Percentiles rank a stretch among this genome's conserved stretches.
Conservation (phyloP, 2,329 filamentous ascomycete genomes). For the Leptoxyphium fumago region DNA sequence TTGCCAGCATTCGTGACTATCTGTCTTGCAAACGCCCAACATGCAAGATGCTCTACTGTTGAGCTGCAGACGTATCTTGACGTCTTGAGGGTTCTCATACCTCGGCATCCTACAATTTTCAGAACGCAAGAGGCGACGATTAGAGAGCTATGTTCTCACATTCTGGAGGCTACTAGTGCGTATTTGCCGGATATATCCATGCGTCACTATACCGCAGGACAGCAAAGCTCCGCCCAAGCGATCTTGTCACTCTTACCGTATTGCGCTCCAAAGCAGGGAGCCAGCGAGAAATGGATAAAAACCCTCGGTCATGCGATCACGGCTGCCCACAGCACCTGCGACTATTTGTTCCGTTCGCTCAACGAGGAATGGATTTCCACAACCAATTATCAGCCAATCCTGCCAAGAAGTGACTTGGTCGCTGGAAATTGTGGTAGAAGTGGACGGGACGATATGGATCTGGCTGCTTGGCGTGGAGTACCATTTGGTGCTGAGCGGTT, state of each 20-base stretch:
- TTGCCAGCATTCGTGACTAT: conserved; percentile 59
- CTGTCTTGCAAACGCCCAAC: conserved; percentile 49
- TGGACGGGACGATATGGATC: conserved; percentile 22
- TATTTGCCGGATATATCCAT: neutral
- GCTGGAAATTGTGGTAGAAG: conserved; percentile 4
- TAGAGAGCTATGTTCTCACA: conserved; percentile 1
- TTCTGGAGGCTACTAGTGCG: neutral
- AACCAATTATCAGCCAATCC: conserved; percentile 24
- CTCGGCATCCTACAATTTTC: conserved; percentile 71
- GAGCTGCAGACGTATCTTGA: conserved; percentile 52
- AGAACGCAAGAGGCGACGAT: conserved; percentile 61
- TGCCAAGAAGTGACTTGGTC: conserved; percentile 4
- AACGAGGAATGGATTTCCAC: conserved; percentile 69
- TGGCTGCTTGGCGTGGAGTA: conserved; percentile 64
- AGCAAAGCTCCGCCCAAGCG: conserved; percentile 40
- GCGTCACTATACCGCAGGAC: conserved; percentile 8
- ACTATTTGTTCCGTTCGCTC: conserved; percentile 64
- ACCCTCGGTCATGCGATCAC: conserved; percentile 47
- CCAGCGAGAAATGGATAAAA: conserved; percentile 64
- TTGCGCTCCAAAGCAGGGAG: conserved; percentile 66
- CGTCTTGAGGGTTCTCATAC: conserved; percentile 56
- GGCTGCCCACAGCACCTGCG: conserved; percentile 54
- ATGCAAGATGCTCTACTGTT: conserved; percentile 17
- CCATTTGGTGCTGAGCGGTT: conserved; percentile 57
- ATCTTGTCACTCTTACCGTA: conserved; percentile 60